Conservation (phyloP, 169 alveolate species). For the Fabrea salina region DNA sequence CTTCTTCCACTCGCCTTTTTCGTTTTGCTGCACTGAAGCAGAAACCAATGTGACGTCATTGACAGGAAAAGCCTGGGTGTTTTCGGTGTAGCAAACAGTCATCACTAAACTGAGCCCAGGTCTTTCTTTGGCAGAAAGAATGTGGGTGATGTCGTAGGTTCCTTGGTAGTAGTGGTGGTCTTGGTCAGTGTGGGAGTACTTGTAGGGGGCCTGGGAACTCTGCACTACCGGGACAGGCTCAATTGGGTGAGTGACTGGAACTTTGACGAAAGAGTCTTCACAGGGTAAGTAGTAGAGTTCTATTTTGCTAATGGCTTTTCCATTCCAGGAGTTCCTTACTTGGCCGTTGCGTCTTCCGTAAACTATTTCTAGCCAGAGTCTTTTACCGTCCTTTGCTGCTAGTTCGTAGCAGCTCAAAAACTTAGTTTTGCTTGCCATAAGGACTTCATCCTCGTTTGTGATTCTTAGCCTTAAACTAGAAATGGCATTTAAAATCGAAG, state of each 20-base stretch:
- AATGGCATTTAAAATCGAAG: not conserved
- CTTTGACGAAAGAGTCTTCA: not conserved
- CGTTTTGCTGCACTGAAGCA: constrained; percentile 10
- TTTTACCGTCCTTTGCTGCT: not conserved
- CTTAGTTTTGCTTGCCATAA: constrained; percentile 6
- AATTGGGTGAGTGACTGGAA: not conserved
- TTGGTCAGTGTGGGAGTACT: constrained; percentile 28
- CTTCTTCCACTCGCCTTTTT: constrained; percentile 32
- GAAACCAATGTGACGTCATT: constrained; percentile 38
- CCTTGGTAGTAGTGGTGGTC: constrained; percentile 38
- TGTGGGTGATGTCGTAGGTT: constrained; percentile 36
- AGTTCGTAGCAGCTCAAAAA: constrained; percentile 7
- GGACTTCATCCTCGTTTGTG: constrained; percentile 19
- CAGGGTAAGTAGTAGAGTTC: constrained; percentile 14
- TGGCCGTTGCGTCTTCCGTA: constrained; percentile 20
- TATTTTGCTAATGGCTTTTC: constrained; percentile 10
- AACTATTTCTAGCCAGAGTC: constrained; percentile 27
- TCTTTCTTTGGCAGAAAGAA: not conserved
- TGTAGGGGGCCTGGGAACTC: not conserved
- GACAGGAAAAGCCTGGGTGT: constrained; percentile 36
- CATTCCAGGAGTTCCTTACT: not conserved
- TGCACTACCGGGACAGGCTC: constrained; percentile 28
- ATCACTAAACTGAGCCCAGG: constrained; percentile 8
- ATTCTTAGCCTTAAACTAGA: constrained; percentile 12
- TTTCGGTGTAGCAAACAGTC: constrained; percentile 16